Evolutionary conservation across 2,329 filamentous ascomycete genomes (phyloP).

Genomic region (Trichoderma koningii): DNA sequence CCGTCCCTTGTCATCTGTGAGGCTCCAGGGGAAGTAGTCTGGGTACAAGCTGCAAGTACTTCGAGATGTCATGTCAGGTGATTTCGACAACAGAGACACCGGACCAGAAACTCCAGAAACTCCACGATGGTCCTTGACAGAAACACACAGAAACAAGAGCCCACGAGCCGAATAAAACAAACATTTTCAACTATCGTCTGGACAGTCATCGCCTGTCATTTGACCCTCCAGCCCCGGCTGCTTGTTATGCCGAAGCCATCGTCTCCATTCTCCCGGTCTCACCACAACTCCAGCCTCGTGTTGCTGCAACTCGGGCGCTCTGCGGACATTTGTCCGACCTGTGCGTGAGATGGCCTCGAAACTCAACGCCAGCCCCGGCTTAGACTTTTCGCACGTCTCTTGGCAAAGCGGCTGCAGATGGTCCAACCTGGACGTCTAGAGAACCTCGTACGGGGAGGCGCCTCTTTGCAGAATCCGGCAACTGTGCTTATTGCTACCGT

Average conservation of each 20-base stretch:
- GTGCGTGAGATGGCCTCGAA: slow-evolving; percentile 15
- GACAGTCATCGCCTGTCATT: not conserved
- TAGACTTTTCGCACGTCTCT: slow-evolving; percentile 7
- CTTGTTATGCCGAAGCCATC: slow-evolving; percentile 4
- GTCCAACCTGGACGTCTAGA: not conserved
- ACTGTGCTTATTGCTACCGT: not conserved
- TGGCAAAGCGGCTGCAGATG: not conserved
- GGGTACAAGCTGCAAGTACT: too few relatives aligned
- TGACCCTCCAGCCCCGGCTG: slow-evolving; percentile 3
- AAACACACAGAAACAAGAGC: not conserved
- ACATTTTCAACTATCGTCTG: not conserved
- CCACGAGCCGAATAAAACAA: not conserved
- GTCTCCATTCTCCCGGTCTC: slow-evolving; percentile 13
- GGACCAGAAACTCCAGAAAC: not conserved
- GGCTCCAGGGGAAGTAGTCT: too few relatives aligned
- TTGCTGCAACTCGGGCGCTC: not conserved
- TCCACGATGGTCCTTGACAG: not conserved
- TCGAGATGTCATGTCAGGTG: not conserved
- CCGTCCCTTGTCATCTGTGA: too few relatives aligned
- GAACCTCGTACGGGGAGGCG: too few relatives aligned
- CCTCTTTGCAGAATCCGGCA: not conserved
- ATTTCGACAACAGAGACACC: not conserved
- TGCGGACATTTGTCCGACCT: slow-evolving; percentile 18
- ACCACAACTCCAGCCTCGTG: not conserved
- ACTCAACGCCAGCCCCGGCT: not conserved